Evolutionary conservation across 352 stramenopile species (phyloP).

Genomic region (Globisporangium cylindrosporum): DNA sequence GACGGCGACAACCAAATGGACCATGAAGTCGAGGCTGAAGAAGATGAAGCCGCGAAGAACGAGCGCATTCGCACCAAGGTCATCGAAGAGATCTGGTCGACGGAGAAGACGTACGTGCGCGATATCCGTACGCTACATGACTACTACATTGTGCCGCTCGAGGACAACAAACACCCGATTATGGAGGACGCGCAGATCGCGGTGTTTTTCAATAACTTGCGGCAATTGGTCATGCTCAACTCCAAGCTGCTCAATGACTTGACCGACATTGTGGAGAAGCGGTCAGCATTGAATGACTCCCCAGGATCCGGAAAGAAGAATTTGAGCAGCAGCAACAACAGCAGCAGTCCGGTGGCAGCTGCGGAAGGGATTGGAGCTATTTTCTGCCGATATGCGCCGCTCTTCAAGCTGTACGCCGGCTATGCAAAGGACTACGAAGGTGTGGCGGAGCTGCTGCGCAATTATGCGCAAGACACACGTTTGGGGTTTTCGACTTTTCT

Average conservation of each 20-base stretch:
- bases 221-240: constrained; percentile 83
- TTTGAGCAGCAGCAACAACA: constrained; percentile 11
- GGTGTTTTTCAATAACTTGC: constrained; percentile 85
- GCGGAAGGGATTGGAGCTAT: constrained; percentile 61
- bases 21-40: constrained; percentile 9
- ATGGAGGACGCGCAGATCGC: constrained; percentile 83
- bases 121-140: constrained; percentile 76
- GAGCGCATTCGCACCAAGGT: constrained; percentile 43
- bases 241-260: constrained; percentile 79
- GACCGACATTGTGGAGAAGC: constrained; percentile 47
- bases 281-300: constrained; percentile 13
- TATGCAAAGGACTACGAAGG: constrained; percentile 86
- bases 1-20: constrained; percentile 23
- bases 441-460: constrained; percentile 55
- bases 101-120: constrained; percentile 73
- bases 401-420: constrained; percentile 82
- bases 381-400: constrained; percentile 76
- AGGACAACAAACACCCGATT: constrained; percentile 75
- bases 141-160: constrained; percentile 76
- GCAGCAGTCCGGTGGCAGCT: constrained; percentile 27
- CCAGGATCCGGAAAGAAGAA: background rate
- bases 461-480: constrained; percentile 46
- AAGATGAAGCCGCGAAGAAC: constrained; percentile 15
- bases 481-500: constrained; percentile 58
- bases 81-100: constrained; percentile 79